Conservation (phyloP, 1,284 basidiomycete genomes). For the Puccinia hordei region DNA sequence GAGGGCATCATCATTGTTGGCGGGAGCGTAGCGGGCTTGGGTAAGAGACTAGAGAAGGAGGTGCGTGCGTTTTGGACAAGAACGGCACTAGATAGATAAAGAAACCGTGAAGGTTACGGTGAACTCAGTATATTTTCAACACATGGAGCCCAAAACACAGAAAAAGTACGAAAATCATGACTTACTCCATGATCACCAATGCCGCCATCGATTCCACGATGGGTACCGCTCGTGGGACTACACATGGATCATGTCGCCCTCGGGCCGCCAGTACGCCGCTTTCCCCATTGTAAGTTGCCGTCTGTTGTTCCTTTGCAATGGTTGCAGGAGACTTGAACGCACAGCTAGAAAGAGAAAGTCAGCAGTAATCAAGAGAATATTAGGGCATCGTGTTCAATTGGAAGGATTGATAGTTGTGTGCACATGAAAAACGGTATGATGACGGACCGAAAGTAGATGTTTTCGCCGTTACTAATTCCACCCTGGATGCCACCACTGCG, state of each 20-base stretch:
- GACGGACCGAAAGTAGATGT: slow-evolving; percentile 89
- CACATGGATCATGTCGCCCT: slow-evolving; percentile 95
- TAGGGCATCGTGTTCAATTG: neutral
- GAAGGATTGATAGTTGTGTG: neutral
- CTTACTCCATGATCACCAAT: slow-evolving; percentile 83
- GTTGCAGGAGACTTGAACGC: slow-evolving; percentile 99
- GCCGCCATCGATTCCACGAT: slow-evolving; percentile 99
- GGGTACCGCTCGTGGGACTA: slow-evolving; percentile 90
- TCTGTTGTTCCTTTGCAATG: slow-evolving; percentile 87
- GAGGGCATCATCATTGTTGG: slow-evolving; percentile 49
- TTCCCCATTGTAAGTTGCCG: slow-evolving; percentile 89
- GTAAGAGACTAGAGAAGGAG: slow-evolving; percentile 28
- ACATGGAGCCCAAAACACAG: neutral
- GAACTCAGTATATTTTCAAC: neutral
- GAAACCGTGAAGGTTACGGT: neutral
- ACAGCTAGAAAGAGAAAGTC: slow-evolving; percentile 65
- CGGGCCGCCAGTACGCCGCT: slow-evolving; percentile 82
- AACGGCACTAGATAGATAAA: slow-evolving; percentile 36
- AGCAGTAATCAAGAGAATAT: neutral
- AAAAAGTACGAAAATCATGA: neutral
- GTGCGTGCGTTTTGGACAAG: slow-evolving; percentile 48
- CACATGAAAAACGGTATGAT: neutral
- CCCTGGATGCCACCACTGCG: slow-evolving; percentile 98
- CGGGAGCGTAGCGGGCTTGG: slow-evolving; percentile 27
- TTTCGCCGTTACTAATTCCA: slow-evolving; percentile 95